A percentile compares a stretch with the other conserved stretches of the same genome.
Evolutionary conservation across 768 basidiomycete genomes (phyloP).

Genomic region (Hysterangium stoloniferum): DNA sequence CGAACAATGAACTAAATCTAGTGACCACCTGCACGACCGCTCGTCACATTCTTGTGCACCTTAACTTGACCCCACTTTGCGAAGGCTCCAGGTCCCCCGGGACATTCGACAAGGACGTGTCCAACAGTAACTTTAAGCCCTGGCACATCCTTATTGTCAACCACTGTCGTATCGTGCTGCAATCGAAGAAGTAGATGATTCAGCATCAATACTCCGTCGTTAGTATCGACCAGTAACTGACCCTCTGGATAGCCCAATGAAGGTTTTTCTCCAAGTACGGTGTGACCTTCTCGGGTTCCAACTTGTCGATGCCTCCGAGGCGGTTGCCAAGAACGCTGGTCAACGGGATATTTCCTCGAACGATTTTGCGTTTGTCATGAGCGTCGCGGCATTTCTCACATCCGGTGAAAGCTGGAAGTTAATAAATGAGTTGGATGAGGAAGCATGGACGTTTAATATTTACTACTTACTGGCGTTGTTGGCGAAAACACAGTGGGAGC

Average conservation of each 20-base stretch:
- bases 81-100: background rate
- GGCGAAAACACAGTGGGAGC: constrained; percentile 38
- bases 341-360: constrained; percentile 40
- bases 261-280: constrained; percentile 35
- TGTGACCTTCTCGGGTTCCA: constrained; percentile 31
- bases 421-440: background rate
- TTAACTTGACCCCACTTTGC: background rate
- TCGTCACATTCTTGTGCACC: no score
- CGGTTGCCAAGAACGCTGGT: constrained; percentile 27
- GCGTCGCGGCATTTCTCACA: constrained; percentile 36
- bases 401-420: constrained; percentile 3
- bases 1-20: no score
- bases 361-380: constrained; percentile 19
- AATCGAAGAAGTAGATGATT: background rate
- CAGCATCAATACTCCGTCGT: background rate
- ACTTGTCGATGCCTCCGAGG: constrained; percentile 22
- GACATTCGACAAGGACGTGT: constrained; percentile 4
- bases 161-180: constrained; percentile 1
- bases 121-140: constrained; percentile 11
- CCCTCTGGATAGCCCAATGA: constrained; percentile 37
- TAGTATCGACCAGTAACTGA: constrained; percentile 14
- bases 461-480: constrained; percentile 22
- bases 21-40: no score
- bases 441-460: background rate
- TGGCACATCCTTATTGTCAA: constrained; percentile 3